Conservation (phyloP, 805 yeast species). For the Kodamaea leandrae region DNA sequence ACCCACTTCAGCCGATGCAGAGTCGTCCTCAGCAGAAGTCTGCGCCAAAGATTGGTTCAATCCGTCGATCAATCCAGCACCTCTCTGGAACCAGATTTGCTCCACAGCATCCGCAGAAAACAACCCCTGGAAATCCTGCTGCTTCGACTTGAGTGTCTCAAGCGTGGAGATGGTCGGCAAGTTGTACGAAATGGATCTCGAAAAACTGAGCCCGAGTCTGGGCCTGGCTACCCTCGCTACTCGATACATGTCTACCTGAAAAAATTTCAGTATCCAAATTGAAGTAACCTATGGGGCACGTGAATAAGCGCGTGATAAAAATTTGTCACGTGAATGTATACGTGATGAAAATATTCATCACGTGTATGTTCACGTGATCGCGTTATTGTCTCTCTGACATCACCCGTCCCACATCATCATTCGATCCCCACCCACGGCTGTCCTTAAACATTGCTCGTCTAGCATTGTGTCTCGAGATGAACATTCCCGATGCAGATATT, state of each 20-base stretch:
- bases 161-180: constrained; percentile 33
- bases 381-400: too few relatives aligned
- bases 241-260: constrained; percentile 4
- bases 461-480: too few relatives aligned
- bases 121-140: constrained; percentile 34
- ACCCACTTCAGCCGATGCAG: constrained; percentile 1
- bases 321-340: too few relatives aligned
- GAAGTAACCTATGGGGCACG: too few relatives aligned
- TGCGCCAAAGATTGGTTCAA: constrained; percentile 33
- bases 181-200: constrained; percentile 28
- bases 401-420: too few relatives aligned
- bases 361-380: too few relatives aligned
- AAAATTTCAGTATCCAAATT: background rate
- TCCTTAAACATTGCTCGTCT: too few relatives aligned
- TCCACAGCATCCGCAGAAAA: constrained; percentile 31
- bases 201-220: background rate
- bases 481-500: too few relatives aligned
- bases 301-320: too few relatives aligned
- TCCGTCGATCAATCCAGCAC: constrained; percentile 31
- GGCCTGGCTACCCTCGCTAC: constrained; percentile 1
- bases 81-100: constrained; percentile 41
- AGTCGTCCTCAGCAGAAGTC: constrained; percentile 7
- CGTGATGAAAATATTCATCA: too few relatives aligned
- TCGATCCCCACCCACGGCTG: too few relatives aligned
- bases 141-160: constrained; percentile 26